A percentile compares a stretch with the other conserved stretches of the same genome.
Evolutionary conservation across 306 rosid genomes (phyloP).

Genomic region (Senna siamea): DNA sequence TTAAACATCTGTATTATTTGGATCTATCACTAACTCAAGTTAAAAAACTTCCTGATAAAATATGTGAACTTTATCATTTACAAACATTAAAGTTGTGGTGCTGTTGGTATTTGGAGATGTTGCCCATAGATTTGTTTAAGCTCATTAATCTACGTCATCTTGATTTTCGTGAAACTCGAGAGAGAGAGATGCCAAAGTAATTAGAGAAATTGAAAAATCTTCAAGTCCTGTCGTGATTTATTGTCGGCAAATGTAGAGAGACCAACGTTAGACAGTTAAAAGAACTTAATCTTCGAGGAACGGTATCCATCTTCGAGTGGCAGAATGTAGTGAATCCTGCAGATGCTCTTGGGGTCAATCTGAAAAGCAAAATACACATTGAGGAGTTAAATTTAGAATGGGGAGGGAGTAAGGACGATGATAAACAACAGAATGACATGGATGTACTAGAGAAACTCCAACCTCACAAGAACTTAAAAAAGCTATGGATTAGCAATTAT

Average conservation of each 20-base stretch:
- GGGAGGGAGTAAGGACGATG: neutral
- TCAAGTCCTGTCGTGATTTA: constrained; percentile 30
- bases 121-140: neutral
- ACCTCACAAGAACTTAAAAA: neutral
- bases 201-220: constrained; percentile 35
- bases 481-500: neutral
- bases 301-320: neutral
- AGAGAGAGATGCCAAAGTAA: constrained; percentile 27
- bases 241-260: constrained; percentile 5
- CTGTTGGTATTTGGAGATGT: neutral
- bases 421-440: neutral
- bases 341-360: neutral
- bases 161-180: neutral
- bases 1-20: constrained; percentile 16
- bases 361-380: neutral
- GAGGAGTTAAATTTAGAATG: neutral
- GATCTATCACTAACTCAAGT: neutral
- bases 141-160: neutral
- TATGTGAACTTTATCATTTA: neutral
- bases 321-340: neutral
- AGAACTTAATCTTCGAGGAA: neutral
- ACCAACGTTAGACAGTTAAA: constrained; percentile 14
- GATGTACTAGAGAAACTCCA: neutral
- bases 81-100: neutral
- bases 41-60: neutral